Evolutionary conservation across 441 rosid species (phyloP).

Genomic region (Omphalea diandra): DNA sequence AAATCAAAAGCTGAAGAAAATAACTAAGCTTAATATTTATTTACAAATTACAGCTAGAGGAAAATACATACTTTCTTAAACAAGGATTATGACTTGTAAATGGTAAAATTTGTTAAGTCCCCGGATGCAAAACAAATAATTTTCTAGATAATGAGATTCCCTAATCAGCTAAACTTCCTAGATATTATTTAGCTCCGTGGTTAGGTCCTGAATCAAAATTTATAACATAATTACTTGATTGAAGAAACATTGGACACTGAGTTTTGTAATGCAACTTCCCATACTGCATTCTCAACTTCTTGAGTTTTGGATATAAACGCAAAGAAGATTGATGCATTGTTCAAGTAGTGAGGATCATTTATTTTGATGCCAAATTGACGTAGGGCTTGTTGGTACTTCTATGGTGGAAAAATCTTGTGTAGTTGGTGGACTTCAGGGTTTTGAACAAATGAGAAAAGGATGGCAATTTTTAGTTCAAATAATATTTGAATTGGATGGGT

Average conservation of each 20-base stretch:
- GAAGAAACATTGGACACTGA: background rate
- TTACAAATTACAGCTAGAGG: background rate
- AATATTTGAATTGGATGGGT: no score
- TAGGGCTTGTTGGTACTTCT: no score
- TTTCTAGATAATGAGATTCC: background rate
- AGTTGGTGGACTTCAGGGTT: no score
- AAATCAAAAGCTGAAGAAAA: background rate
- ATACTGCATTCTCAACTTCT: no score
- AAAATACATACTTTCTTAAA: background rate
- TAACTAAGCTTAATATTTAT: background rate
- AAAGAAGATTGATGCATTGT: no score
- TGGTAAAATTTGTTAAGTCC: background rate
- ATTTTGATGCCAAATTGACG: no score
- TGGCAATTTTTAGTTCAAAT: no score
- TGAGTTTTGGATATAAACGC: no score
- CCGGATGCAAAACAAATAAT: background rate
- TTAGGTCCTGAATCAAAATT: background rate
- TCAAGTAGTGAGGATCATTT: no score
- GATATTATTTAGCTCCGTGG: background rate
- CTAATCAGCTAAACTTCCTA: background rate
- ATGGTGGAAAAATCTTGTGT: no score
- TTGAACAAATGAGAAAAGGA: no score
- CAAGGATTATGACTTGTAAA: background rate
- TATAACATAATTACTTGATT: background rate
- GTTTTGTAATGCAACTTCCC: background rate